Base-by-base conservation (phyloP, 1,284 basidiomycete genomes). In the Pseudomicrostroma phylloplanum region DNA sequence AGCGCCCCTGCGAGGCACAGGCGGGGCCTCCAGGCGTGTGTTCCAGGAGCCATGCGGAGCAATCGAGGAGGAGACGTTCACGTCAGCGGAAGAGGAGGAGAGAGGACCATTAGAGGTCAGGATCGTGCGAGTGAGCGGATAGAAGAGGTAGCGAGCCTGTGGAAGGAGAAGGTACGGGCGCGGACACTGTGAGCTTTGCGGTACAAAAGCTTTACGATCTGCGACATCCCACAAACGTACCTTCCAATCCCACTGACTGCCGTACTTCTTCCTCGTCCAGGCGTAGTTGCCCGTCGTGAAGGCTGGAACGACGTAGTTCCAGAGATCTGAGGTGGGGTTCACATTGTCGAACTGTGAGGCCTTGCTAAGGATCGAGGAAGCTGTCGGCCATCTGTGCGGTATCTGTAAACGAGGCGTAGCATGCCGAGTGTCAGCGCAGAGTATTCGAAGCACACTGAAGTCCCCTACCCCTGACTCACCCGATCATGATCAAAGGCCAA, bases 251-350 rank as follows among this genome's bases (percentile, higher is more conserved):
- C 56, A 60, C 36, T 51, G 43, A 36, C 49, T 55, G n/a, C 54
- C 59, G 40, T 39, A 60, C 30, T 49, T 51, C 40, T 48, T 58
- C 25, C 55, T 55, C 36, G 40, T 42, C 21, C 21, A 30, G n/a
- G 49, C 36, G 21, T 41, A 48, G 19, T 9, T 21, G 9, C 51
- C 59, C 21, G 41, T 30, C 3, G 23, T 15, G 40, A 60, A 60
- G 26, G 59, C 59, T 15, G 59, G 59, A 30, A 60, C 59, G 30
- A 57, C 56, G 43, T 60, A 53, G 9, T 48, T 53, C 54, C 51
- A 23, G 26, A 60, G 26, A 54, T 23, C 26, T 54, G 51, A 21
- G 19, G 51, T n/a, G 21, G 51, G 19, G 6, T n/a, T 23, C 6
- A 54, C 15, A n/a, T n/a, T 23, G 19, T 36, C 30, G 30, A 36